Conservation (phyloP, 148 eudicot species). For the Amaranthus cruentus region DNA sequence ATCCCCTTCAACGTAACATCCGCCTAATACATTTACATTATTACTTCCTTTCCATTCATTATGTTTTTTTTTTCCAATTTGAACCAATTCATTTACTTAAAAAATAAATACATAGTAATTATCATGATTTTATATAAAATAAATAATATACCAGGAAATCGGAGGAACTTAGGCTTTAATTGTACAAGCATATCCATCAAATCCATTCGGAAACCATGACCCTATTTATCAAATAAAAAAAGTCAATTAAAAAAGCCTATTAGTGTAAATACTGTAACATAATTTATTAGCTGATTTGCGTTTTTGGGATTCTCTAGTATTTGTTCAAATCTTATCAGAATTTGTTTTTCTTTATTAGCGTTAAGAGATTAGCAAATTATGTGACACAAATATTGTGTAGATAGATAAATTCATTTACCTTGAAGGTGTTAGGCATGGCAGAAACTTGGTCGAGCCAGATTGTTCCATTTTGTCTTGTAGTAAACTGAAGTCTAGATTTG, state of each 20-base stretch:
- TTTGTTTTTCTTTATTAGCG: too few relatives aligned
- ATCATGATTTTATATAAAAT: background rate
- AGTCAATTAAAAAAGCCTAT: background rate
- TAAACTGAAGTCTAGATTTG: conserved; percentile 63
- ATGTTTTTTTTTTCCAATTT: too few relatives aligned
- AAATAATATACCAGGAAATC: conserved; percentile 73
- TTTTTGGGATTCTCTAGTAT: too few relatives aligned
- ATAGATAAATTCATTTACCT: conserved; percentile 29
- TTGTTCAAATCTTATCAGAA: too few relatives aligned
- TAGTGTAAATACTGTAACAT: too few relatives aligned
- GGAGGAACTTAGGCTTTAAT: conserved; percentile 72
- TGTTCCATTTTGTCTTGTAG: conserved; percentile 47
- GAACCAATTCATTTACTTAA: too few relatives aligned
- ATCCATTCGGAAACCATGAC: conserved; percentile 80
- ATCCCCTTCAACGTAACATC: conserved; percentile 72
- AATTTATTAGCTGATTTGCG: too few relatives aligned
- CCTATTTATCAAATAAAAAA: conserved; percentile 31
- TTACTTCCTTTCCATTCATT: too few relatives aligned
- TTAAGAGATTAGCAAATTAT: too few relatives aligned
- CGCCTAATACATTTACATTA: conserved; percentile 36
- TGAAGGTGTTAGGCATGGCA: conserved; percentile 69
- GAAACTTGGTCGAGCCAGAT: conserved; percentile 97
- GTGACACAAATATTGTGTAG: too few relatives aligned
- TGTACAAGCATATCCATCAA: conserved; percentile 64
- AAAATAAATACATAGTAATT: background rate